Conservation (phyloP, 2,329 filamentous ascomycete genomes). For the Ramularia endophylla region DNA sequence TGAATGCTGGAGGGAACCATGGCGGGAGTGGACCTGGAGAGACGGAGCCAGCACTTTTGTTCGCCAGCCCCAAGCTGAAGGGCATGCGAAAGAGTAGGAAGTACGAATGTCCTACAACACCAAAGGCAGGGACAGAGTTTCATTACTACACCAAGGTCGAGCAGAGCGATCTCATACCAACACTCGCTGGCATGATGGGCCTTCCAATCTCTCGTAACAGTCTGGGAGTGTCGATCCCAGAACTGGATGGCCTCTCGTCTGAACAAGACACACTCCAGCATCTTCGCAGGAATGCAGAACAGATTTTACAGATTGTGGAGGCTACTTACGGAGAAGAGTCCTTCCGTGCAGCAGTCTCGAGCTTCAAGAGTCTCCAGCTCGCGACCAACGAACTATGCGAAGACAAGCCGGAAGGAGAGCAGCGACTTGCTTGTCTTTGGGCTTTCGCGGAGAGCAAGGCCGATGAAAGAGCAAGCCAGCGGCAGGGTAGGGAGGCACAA, state of each 20-base stretch:
- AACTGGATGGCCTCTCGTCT: constrained; percentile 72
- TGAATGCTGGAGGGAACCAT: constrained; percentile 98
- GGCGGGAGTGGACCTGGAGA: constrained; percentile 90
- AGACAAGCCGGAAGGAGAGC: constrained; percentile 13
- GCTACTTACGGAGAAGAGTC: constrained; percentile 55
- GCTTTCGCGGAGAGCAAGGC: constrained; percentile 8
- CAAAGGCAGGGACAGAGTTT: constrained; percentile 58
- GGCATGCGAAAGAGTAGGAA: constrained; percentile 8
- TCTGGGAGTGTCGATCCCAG: constrained; percentile 74
- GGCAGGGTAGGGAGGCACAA: constrained; percentile 2
- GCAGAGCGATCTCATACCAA: constrained; percentile 90
- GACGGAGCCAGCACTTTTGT: constrained; percentile 86
- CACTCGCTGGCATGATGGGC: constrained; percentile 76
- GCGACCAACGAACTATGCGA: constrained; percentile 10
- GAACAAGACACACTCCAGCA: constrained; percentile 49
- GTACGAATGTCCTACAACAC: constrained; percentile 48
- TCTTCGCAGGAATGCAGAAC: constrained; percentile 69
- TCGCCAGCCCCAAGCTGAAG: constrained; percentile 39
- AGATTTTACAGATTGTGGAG: constrained; percentile 70
- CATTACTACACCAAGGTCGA: constrained; percentile 81
- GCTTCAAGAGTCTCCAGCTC: constrained; percentile 2
- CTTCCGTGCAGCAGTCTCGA: constrained; percentile 11
- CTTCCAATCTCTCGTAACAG: constrained; percentile 88
- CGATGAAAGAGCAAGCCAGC: constrained; percentile 11
- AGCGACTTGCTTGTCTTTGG: constrained; percentile 23